Evolutionary conservation across 495 filamentous ascomycete genomes (phyloP).

Genomic region (Pseudotulostoma volvatum): DNA sequence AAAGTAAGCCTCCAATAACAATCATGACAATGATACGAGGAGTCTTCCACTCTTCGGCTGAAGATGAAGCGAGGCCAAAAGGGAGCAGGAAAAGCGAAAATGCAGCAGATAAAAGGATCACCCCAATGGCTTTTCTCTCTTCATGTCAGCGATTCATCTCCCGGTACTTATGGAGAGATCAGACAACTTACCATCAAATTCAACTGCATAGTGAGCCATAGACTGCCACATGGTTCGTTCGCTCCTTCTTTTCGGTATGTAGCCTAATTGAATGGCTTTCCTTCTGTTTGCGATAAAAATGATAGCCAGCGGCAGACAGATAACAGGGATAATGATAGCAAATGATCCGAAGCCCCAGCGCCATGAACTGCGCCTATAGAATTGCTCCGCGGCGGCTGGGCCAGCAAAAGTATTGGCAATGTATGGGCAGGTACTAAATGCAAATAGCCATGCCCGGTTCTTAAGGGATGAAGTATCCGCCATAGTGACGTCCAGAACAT

Average conservation of each 20-base stretch:
- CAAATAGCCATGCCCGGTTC: constrained; percentile 40
- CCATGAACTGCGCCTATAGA: constrained; percentile 31
- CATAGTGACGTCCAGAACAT: constrained; percentile 42
- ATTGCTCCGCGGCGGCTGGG: constrained; percentile 26
- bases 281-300: constrained; percentile 23
- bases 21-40: constrained; percentile 12
- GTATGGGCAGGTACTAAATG: constrained; percentile 40
- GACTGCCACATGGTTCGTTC: not conserved
- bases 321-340: constrained; percentile 37
- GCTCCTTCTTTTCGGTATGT: constrained; percentile 17
- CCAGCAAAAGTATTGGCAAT: constrained; percentile 41
- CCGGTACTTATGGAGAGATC: not conserved
- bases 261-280: constrained; percentile 14
- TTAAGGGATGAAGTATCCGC: constrained; percentile 42
- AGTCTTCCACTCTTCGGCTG: constrained; percentile 26
- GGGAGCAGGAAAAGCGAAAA: constrained; percentile 41
- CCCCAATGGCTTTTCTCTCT: constrained; percentile 19
- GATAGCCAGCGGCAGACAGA: constrained; percentile 36
- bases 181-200: constrained; percentile 2
- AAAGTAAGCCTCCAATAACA: constrained; percentile 36
- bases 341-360: constrained; percentile 47
- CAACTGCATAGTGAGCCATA: not conserved
- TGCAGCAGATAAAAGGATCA: constrained; percentile 36
- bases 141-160: not conserved
- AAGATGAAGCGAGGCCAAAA: constrained; percentile 31